These are phyloP conservation scores for Psidium guajava DNA, from an alignment of 345 rosid species.

Conservation along the genomic window DNA sequence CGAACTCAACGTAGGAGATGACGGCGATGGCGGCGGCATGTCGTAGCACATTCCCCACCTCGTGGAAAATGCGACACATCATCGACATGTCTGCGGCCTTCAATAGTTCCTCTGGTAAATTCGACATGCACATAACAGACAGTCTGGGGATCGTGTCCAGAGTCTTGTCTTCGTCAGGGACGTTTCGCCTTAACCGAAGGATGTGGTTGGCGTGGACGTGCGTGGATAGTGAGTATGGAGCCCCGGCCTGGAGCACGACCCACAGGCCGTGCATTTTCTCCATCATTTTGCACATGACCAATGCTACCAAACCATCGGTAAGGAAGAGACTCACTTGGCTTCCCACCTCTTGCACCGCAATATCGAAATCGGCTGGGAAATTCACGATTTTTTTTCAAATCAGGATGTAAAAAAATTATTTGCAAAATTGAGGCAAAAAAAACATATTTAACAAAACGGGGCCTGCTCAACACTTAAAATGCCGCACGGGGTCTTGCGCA, in stretches of 20 bases:
- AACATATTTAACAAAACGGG: too few species aligned
- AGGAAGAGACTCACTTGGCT: not conserved
- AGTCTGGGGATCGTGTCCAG: constrained; percentile 40
- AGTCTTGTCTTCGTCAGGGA: constrained; percentile 10
- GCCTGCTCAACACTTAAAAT: too few species aligned
- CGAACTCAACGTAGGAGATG: constrained; percentile 32
- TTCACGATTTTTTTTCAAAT: not conserved
- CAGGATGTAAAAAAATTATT: too few species aligned
- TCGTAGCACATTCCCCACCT: constrained; percentile 23
- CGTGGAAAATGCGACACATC: constrained; percentile 5
- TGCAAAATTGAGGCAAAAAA: too few species aligned
- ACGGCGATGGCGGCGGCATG: constrained; percentile 22
- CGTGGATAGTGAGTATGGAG: not conserved
- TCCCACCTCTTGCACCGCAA: not conserved
- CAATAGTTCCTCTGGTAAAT: constrained; percentile 22
- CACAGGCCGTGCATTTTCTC: not conserved
- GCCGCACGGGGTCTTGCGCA: too few species aligned
- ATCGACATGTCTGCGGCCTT: not conserved
- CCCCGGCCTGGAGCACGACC: not conserved
- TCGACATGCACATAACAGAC: constrained; percentile 22
- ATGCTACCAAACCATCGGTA: not conserved
- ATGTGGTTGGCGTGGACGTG: not conserved
- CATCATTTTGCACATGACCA: not conserved
- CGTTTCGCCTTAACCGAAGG: not conserved
- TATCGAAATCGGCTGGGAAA: not conserved